These are phyloP conservation scores for Sequoiadendron giganteum DNA, from an alignment of 75 land plant species.

Conservation along the genomic window DNA sequence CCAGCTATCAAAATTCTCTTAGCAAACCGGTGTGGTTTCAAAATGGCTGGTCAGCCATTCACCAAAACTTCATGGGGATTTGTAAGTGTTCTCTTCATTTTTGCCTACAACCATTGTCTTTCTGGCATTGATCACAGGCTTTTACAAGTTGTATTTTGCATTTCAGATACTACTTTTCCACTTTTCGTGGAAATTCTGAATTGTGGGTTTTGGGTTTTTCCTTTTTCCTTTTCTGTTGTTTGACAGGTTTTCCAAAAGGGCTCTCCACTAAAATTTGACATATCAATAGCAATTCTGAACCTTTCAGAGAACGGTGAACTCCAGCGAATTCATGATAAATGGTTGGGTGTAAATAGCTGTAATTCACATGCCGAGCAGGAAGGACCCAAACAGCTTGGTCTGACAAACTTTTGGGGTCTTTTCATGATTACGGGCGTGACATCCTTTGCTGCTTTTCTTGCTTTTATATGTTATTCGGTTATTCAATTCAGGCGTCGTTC, in stretches of 20 bases:
- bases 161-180: background rate
- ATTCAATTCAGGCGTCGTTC: slow-evolving; percentile 13
- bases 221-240: background rate
- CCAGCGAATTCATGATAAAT: slow-evolving; percentile 77
- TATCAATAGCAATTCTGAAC: slow-evolving; percentile 75
- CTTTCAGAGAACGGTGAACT: slow-evolving; percentile 84
- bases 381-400: slow-evolving; percentile 42
- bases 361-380: background rate
- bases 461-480: slow-evolving; percentile 24
- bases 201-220: background rate
- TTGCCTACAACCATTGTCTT: background rate
- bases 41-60: slow-evolving; percentile 43
- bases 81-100: slow-evolving; percentile 31
- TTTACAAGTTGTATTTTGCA: background rate
- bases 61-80: slow-evolving; percentile 67
- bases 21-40: slow-evolving; percentile 22
- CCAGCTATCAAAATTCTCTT: slow-evolving; percentile 57
- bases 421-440: slow-evolving; percentile 62
- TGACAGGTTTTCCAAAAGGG: slow-evolving; percentile 83
- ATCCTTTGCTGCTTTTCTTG: slow-evolving; percentile 43
- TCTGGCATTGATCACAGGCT: background rate
- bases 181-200: background rate
- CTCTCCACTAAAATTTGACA: slow-evolving; percentile 73
- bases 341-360: slow-evolving; percentile 46
- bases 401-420: slow-evolving; percentile 66